Base-by-base conservation (phyloP, 257 asterid genomes). In the Solanum piurae region DNA sequence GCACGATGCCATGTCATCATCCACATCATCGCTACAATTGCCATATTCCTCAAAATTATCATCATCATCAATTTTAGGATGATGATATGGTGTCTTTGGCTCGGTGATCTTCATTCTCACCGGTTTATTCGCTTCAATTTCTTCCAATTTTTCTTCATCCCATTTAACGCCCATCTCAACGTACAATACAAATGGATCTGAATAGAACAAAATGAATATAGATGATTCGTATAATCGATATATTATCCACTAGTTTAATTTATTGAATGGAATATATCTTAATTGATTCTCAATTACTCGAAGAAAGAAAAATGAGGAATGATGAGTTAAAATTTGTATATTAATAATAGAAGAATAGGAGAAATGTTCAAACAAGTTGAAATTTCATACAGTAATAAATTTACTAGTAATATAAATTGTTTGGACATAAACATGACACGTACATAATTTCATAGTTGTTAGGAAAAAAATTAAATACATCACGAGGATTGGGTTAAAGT, bases 41-140 rank as follows among this genome's bases (percentile, higher is more conserved):
- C 92, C 92, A 55, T 89, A 91, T 31, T 80, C 93, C 37, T 80
- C 68, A 46, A 80, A 80, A 46, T 79, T 79, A 29, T 44, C 9
- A 29, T 42, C 62, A 10, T 89, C 94, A 38, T 92, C 94, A 87
- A 92, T 79, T 29, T 79, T 87, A 93, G 91, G 90, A 86, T 92
- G 92, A 90, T 94, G 98, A 87, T 89, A 94, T 36, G 96, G 96
- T 68, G 96, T 94, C 93, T 94, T 94, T 11, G 96, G 95, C 88
- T 94, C 96, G 7, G 94, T 94, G 87, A 94, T 94, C 88, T 94
- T 94, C 92, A 91, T 94, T 87, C 96, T 92, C 84, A 88, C 93
- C 14, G 96, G 96, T 86, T 93, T 93, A 83, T 92, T 93, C 38
- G 95, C 94, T 92, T 94, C 98, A 34, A 94, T 94, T 88, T 94